Conservation (phyloP, 164 flowering plant genomes). For the Amborella trichopoda region DNA sequence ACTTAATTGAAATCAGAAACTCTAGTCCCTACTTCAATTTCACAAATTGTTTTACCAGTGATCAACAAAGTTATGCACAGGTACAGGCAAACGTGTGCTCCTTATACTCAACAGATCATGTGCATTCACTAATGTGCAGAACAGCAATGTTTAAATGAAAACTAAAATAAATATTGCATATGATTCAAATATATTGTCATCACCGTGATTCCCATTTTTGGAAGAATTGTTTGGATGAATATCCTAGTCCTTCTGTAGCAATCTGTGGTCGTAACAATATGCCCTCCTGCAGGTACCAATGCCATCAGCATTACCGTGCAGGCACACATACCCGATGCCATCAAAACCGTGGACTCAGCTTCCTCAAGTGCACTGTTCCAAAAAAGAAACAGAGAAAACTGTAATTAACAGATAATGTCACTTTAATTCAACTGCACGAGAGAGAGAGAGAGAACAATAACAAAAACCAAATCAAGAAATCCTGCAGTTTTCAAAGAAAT, state of each 20-base stretch:
- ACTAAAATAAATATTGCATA: background rate
- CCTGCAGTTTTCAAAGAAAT: background rate
- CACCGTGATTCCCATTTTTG: conserved; percentile 88
- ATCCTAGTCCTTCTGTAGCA: conserved; percentile 88
- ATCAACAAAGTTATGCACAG: too few species aligned
- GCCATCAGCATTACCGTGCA: conserved; percentile 76
- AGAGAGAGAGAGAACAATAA: background rate
- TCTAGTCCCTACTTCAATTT: too few species aligned
- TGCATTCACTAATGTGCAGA: too few species aligned
- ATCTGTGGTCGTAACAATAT: conserved; percentile 89
- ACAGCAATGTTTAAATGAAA: too few species aligned
- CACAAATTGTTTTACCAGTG: too few species aligned
- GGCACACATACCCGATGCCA: conserved; percentile 98
- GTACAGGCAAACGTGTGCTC: too few species aligned
- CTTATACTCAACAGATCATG: too few species aligned
- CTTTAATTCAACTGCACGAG: too few species aligned
- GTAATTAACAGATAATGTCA: too few species aligned
- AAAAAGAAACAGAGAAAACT: too few species aligned
- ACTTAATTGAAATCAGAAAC: too few species aligned
- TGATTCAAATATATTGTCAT: background rate
- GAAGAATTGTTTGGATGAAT: conserved; percentile 75
- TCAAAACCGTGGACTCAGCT: conserved; percentile 77
- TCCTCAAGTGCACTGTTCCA: conserved; percentile 91
- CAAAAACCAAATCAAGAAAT: too few species aligned
- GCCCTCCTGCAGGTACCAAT: conserved; percentile 91